A percentile compares a stretch with the other conserved stretches of the same genome.
Conservation (phyloP, 108 stramenopile species). For the Aureococcus anophagefferens region DNA sequence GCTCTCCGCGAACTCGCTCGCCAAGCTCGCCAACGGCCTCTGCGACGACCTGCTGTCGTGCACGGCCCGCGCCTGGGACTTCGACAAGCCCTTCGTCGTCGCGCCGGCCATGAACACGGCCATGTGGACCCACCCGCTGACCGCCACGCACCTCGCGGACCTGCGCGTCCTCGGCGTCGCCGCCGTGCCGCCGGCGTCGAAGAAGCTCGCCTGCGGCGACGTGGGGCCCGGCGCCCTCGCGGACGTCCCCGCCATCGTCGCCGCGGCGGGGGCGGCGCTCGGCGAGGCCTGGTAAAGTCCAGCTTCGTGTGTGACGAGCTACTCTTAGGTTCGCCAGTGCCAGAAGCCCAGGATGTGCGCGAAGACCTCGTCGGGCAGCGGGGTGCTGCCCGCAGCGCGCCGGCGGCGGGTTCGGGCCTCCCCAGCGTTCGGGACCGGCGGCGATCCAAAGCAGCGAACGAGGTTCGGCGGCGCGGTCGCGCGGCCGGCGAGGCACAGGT, state of each 20-base stretch:
- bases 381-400: too few species aligned
- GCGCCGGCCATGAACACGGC: constrained; percentile 89
- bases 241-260: constrained; percentile 48
- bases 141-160: constrained; percentile 17
- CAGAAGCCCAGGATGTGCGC: too few species aligned
- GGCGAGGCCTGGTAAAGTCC: neutral
- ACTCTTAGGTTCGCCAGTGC: too few species aligned
- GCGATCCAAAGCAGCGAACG: too few species aligned
- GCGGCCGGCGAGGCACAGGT: too few species aligned
- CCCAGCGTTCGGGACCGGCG: too few species aligned
- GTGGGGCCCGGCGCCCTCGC: constrained; percentile 74
- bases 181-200: constrained; percentile 47
- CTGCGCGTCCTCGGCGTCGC: neutral
- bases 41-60: constrained; percentile 78
- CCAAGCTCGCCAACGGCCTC: constrained; percentile 66
- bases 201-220: constrained; percentile 76
- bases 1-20: constrained; percentile 68
- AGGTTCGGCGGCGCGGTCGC: too few species aligned
- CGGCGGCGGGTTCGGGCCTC: too few species aligned
- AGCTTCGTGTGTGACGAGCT: too few species aligned
- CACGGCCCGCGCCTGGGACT: constrained; percentile 76
- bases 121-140: constrained; percentile 85
- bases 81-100: constrained; percentile 65
- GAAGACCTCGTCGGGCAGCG: too few species aligned
- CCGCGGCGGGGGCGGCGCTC: constrained; percentile 10